A percentile compares a stretch with the other conserved stretches of the same genome.
Conservation (phyloP, 2,329 filamentous ascomycete genomes). For the Pseudogymnoascus destructans region DNA sequence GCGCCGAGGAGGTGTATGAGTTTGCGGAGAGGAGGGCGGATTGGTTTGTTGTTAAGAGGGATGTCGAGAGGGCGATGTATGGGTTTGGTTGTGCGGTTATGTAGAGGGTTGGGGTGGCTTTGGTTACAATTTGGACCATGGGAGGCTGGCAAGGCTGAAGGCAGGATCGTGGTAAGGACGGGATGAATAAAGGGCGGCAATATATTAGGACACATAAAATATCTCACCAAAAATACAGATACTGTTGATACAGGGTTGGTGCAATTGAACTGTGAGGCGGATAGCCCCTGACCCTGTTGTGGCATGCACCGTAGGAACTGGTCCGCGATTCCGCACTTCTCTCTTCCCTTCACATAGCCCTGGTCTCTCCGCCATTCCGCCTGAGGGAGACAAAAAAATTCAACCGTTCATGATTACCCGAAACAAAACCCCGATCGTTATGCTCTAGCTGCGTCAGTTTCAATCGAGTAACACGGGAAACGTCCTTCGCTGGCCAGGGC, state of each 20-base stretch:
- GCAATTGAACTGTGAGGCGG: neutral
- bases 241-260: neutral
- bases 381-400: neutral
- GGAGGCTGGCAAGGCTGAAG: neutral
- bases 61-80: slow-evolving; percentile 95
- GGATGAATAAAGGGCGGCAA: neutral
- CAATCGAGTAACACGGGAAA: neutral
- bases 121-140: neutral
- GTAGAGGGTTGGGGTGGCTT: slow-evolving; percentile 34
- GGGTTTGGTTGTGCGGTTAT: slow-evolving; percentile 80
- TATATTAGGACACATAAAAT: neutral
- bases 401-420: neutral
- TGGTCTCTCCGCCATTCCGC: no score
- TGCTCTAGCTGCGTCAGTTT: neutral
- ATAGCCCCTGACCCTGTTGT: no score
- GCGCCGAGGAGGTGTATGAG: slow-evolving; percentile 94
- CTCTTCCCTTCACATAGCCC: neutral
- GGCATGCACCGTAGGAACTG: no score
- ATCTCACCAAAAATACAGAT: neutral
- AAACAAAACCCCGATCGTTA: neutral
- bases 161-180: neutral
- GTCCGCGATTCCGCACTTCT: neutral
- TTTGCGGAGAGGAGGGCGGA: slow-evolving; percentile 89
- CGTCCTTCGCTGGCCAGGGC: no score
- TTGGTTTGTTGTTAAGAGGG: slow-evolving; percentile 80